Percentiles rank a stretch among this genome's conserved stretches.
These are phyloP conservation scores for Lactarius akahatsu DNA, from an alignment of 768 basidiomycete species.

Conservation along the genomic window DNA sequence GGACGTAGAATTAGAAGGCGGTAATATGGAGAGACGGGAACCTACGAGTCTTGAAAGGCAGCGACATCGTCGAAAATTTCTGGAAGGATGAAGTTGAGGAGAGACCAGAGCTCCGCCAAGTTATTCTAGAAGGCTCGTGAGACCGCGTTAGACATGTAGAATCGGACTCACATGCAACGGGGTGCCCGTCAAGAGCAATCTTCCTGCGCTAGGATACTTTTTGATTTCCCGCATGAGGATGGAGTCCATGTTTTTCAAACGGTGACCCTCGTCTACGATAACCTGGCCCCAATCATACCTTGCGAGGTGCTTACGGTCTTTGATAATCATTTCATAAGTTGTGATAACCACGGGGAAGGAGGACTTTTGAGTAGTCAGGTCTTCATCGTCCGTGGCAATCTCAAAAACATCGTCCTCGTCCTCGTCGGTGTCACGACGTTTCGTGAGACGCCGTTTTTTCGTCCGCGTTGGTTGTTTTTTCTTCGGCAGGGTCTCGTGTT, in stretches of 20 bases:
- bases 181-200: conserved; percentile 95
- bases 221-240: conserved; percentile 89
- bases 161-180: conserved; percentile 76
- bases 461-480: not conserved
- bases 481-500: not conserved
- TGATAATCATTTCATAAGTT: conserved; percentile 92
- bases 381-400: conserved; percentile 18
- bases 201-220: conserved; percentile 75
- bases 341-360: conserved; percentile 83
- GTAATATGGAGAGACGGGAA: conserved; percentile 10
- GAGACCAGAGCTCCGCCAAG: conserved; percentile 88
- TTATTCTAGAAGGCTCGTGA: conserved; percentile 66
- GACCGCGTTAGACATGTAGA: not conserved
- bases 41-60: conserved; percentile 85
- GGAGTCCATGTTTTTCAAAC: conserved; percentile 93
- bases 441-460: conserved; percentile 9
- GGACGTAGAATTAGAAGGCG: not conserved
- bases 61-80: conserved; percentile 89
- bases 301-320: conserved; percentile 63
- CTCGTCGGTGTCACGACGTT: conserved; percentile 15
- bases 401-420: not conserved
- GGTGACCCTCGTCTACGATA: conserved; percentile 94
- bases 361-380: conserved; percentile 36
- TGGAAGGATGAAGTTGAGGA: conserved; percentile 94
- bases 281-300: conserved; percentile 86